Base-by-base conservation (phyloP, 2,329 filamentous ascomycete species). In the Hymenoscyphus infarciens region DNA sequence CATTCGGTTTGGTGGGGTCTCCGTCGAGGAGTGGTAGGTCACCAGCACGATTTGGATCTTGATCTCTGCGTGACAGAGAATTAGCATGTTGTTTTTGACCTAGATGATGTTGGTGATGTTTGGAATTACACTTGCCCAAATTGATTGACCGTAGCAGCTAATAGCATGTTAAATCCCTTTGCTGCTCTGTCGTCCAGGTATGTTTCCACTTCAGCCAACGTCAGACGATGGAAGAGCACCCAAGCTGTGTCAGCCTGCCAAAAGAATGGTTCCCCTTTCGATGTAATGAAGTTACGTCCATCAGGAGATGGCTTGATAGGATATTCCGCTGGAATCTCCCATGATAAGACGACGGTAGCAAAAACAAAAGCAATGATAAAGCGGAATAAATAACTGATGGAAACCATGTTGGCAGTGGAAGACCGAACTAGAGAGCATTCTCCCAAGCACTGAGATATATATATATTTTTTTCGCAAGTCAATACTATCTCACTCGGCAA, bases 181-280 rank as follows among this genome's bases (percentile, higher is more conserved):
- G 42, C 7, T 22, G 42, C 42, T 55, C 59, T 2, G 45, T 61
- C 53, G 31, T 56, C 52, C 3, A 57, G 27, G 16, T 61, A 56
- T 33, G 7, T 25, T 27, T 56, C 33, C 29, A 27, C 59, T 53
- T 61, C 52, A 7, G 59, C 13, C 5, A 56, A 15, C 31, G 39
- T 61, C 22, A 61, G n/a, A 27, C 59, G 49, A 55, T 61, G 52
- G 52, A 61, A 61, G 13, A 61, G 52, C 52, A 56, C 25, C 59
- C 59, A 56, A 13, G 52, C 59, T 39, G 57, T 59, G 54, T 62
- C 59, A 15, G 55, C 60, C 31, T 59, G 60, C 56, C 55, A 62
- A 25, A 62, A 62, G 38, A 62, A 62, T 31, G 54, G 60, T 7
- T 31, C 53, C 16, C 27, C 3, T 55, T 25, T 55, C 1, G 15